Base-by-base conservation (phyloP, 23 red algal species). In the Agarophyton chilense region DNA sequence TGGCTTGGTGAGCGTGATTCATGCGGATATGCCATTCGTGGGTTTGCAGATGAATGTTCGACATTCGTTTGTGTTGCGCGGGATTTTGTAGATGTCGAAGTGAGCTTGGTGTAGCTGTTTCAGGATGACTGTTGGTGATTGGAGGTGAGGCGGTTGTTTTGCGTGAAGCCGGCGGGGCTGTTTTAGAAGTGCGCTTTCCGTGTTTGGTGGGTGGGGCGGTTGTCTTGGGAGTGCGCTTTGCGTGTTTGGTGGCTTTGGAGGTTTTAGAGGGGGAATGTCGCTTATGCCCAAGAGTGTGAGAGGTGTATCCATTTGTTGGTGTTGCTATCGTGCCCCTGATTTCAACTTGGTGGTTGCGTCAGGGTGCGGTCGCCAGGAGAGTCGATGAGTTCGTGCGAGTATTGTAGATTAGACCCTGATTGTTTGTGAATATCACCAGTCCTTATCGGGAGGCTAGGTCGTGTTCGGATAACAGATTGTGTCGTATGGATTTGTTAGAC, bases 391-490 rank as follows among this genome's bases (percentile, higher is more conserved):
- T 58, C 22, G 12, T 4, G 2, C 29, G 2, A 10, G 55, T 58
- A 25, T 58, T 58, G 55, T 9, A 9, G 1, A 58, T 58, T 1
- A 2, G 2, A 9, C 22, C 22, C 1, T 28, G 55, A 28, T 1
- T 28, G 12, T 21, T 2, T 2, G 78, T 60, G 78, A 62, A 82
- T 6, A 63, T 33, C 1, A 82, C 78, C 51, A 42, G 52, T 19
- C 53, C 78, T 4, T 82, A 82, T 14, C 53, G 0, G 10, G 0
- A 12, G 8, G 46, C 51, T 4, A 82, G 17, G 26, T 52, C 52
- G 78, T 82, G 26, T 18, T 61, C 78, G 0, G 53, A 82, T 21
- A 82, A 52, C 17, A 82, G 78, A 14, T 82, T 82, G 53, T 17
- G 39, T 9, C 34, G 25, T 1, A 82, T 52, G 29, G n/a, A 61